These are phyloP conservation scores for Ophiostoma ips DNA, from an alignment of 2,329 filamentous ascomycete genomes.

Conservation along the genomic window DNA sequence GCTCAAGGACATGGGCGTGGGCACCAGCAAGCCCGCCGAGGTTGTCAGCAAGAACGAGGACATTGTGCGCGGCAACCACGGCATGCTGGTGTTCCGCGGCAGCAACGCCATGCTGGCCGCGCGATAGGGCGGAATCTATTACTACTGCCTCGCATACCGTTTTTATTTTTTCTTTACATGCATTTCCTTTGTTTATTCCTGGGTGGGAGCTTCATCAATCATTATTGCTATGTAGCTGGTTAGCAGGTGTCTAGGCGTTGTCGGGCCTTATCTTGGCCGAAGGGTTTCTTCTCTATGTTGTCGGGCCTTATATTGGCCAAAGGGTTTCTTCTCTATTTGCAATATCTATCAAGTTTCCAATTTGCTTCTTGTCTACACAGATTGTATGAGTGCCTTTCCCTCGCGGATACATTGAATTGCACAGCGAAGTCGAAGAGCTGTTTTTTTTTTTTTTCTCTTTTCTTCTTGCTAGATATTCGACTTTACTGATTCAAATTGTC, in stretches of 20 bases:
- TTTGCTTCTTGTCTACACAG: too few relatives aligned
- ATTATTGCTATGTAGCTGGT: not conserved
- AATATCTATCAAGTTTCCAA: not conserved
- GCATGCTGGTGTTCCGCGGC: conserved; percentile 34
- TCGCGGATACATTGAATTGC: too few relatives aligned
- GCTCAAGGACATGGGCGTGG: conserved; percentile 34
- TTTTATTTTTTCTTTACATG: not conserved
- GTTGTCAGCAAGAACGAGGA: conserved; percentile 14
- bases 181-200: not conserved
- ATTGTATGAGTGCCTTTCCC: too few relatives aligned
- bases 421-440: too few relatives aligned
- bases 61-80: conserved; percentile 34
- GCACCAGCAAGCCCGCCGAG: conserved; percentile 21
- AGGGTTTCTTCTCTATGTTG: too few relatives aligned
- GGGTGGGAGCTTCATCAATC: too few relatives aligned
- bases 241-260: not conserved
- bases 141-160: too few relatives aligned
- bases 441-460: too few relatives aligned
- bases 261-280: not conserved
- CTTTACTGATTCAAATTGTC: too few relatives aligned
- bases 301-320: not conserved
- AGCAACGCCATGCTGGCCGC: conserved; percentile 24
- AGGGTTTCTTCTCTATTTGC: not conserved
- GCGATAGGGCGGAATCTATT: too few relatives aligned
- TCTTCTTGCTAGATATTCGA: too few relatives aligned